Evolutionary conservation across 2,329 filamentous ascomycete species (phyloP).

Genomic region (Fusarium hostae): DNA sequence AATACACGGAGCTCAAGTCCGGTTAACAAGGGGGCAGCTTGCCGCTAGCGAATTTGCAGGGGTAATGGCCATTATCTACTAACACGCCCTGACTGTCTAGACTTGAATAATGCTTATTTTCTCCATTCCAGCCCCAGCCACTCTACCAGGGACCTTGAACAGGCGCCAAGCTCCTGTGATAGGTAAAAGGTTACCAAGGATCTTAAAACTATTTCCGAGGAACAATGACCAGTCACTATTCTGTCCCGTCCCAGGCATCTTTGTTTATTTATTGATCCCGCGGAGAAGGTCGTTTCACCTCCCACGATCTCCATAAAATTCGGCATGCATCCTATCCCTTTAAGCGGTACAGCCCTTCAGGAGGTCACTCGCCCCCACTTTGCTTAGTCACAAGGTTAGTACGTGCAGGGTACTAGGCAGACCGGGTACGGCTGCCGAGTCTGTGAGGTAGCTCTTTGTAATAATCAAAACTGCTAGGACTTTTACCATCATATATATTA

Average conservation of each 20-base stretch:
- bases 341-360: too few species aligned
- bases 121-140: too few species aligned
- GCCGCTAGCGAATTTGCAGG: not conserved
- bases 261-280: not conserved
- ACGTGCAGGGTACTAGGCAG: too few species aligned
- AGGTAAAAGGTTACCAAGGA: not conserved
- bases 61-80: not conserved
- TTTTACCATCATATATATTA: too few species aligned
- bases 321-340: not conserved
- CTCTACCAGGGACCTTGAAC: too few species aligned
- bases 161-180: not conserved
- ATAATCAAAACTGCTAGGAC: too few species aligned
- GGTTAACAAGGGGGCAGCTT: not conserved
- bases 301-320: not conserved
- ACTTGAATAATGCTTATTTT: not conserved
- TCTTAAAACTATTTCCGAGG: not conserved
- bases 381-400: too few species aligned
- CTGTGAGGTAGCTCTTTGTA: too few species aligned
- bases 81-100: not conserved
- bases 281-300: not conserved
- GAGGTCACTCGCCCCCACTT: too few species aligned
- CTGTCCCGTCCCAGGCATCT: not conserved
- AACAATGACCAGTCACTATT: conserved; percentile 2
- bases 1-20: not conserved
- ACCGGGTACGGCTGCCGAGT: too few species aligned